Conservation (phyloP, 495 filamentous ascomycete species). For the Penicillium pancosmium region DNA sequence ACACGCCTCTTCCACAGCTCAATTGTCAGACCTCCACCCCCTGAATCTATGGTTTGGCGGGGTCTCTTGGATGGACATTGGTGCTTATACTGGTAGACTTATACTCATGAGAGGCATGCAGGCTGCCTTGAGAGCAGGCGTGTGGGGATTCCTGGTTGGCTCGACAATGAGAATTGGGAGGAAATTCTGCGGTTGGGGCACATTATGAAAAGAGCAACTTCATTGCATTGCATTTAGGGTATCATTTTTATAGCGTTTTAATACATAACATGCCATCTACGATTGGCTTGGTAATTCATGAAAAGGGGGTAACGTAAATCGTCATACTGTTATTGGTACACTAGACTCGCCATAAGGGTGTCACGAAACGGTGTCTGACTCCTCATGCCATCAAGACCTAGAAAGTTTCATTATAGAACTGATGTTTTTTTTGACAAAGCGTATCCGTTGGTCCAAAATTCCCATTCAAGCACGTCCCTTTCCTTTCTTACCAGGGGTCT, state of each 20-base stretch:
- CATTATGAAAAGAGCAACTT: slow-evolving; percentile 25
- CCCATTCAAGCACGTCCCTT: slow-evolving; percentile 31
- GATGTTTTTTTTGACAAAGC: background rate
- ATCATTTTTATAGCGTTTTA: background rate
- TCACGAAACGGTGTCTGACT: background rate
- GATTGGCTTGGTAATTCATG: background rate
- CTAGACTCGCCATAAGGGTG: background rate
- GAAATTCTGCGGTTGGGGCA: slow-evolving; percentile 52
- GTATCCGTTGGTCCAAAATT: slow-evolving; percentile 1
- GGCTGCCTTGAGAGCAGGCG: slow-evolving; percentile 42
- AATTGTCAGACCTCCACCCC: slow-evolving; percentile 35
- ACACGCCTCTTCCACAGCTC: slow-evolving; percentile 23
- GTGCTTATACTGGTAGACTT: slow-evolving; percentile 48
- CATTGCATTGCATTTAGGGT: background rate
- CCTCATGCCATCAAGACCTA: too few species aligned
- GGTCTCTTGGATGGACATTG: slow-evolving; percentile 35
- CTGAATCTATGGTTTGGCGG: slow-evolving; percentile 47
- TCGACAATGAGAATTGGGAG: slow-evolving; percentile 49
- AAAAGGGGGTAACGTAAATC: slow-evolving; percentile 10
- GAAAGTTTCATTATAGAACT: too few species aligned
- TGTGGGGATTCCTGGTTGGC: slow-evolving; percentile 49
- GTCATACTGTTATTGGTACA: slow-evolving; percentile 14
- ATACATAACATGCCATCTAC: background rate
- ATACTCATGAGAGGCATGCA: slow-evolving; percentile 51
- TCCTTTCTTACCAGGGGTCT: slow-evolving; percentile 49